Conservation (phyloP, 2,329 filamentous ascomycete species). For the Passalora sequoiae region DNA sequence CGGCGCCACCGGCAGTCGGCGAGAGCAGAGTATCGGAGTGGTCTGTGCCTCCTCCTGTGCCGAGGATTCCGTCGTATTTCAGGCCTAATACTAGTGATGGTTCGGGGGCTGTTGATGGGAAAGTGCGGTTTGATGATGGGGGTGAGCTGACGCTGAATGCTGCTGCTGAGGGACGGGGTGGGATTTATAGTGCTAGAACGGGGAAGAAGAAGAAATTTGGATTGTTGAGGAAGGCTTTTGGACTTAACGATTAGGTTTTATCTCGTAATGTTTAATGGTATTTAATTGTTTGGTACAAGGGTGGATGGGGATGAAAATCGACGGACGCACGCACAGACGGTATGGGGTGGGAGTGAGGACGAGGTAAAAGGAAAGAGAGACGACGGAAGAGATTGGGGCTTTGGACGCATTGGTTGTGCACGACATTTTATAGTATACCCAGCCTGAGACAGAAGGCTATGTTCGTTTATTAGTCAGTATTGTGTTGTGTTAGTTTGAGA, state of each 20-base stretch:
- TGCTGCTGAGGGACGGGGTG: conserved; percentile 24
- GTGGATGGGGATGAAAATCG: no score
- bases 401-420: no score
- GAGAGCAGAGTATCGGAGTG: conserved; percentile 33
- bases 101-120: conserved; percentile 4
- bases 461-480: no score
- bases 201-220: conserved; percentile 63
- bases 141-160: background rate
- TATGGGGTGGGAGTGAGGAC: no score
- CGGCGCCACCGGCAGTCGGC: conserved; percentile 26
- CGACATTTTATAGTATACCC: no score
- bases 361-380: no score
- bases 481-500: no score
- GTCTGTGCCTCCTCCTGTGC: conserved; percentile 43
- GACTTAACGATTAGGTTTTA: conserved; percentile 46
- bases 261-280: no score
- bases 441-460: no score
- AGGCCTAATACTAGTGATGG: conserved; percentile 34
- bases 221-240: conserved; percentile 61
- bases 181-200: conserved; percentile 32
- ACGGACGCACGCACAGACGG: no score
- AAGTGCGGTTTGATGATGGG: conserved; percentile 14
- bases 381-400: no score
- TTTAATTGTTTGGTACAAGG: no score
- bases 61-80: conserved; percentile 17